Base-by-base conservation (phyloP, 2,329 filamentous ascomycete genomes). In the Monilinia fructigena region DNA sequence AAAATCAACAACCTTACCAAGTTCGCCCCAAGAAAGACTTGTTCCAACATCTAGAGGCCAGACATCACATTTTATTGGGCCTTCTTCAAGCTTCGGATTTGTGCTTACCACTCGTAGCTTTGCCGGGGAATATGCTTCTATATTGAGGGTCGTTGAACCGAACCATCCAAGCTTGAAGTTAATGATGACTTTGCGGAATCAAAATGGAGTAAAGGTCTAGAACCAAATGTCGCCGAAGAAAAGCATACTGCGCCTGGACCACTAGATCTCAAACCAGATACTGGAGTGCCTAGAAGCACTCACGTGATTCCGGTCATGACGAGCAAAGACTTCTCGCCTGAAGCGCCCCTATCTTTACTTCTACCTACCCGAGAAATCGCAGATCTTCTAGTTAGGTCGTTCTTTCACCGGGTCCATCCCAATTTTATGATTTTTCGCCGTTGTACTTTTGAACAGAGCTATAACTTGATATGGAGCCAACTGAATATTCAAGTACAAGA, bases 341-440 rank as follows among this genome's bases (percentile, higher is more conserved):
- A 68, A 38, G 60, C 68, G 2, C 70, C 72, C 6, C 62, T 74
- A 4, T 60, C 72, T 14, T 72, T 71, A 18, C 64, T 74, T 38
- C 68, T 81, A 18, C 79, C 79, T 1, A 67, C 74, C 0, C 75
- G 72, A 55, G 73, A 76, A 3, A 73, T 77, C 26, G 75, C 79
- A 3, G 78, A 80, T 66, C 71, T 75, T 6, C 77, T 79, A 10
- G 69, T 80, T 1, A 68, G 75, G 1, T 77, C 79, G 3, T 81
- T 77, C 69, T 81, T 81, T 65, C 75, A 78, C 6, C 66, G 70
- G 8, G 74, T 80, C 20, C 78, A 80, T 66, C 74, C 76, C 0
- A 75, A 76, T 56, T 77, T 79, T 65, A 75, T 79, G 28, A 45
- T 80, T 2, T 79, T 80, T 63, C 77, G 80, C 28, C 75, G 75